Conservation (phyloP, 805 yeast genomes). For the Hanseniaspora valbyensis region DNA sequence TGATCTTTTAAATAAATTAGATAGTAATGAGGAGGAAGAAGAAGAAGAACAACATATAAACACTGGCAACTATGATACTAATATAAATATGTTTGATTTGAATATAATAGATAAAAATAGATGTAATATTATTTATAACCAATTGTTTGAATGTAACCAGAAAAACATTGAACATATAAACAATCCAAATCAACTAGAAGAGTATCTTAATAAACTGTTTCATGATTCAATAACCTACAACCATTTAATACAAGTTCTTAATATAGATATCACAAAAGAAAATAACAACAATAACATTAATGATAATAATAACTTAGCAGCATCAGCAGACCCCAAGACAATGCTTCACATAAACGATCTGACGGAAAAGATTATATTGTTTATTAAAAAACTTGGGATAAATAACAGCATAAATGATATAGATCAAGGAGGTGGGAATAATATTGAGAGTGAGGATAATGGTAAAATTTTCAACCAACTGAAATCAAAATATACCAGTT, state of each 20-base stretch:
- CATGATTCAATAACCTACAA: not conserved
- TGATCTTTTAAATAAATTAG: not conserved
- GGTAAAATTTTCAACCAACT: not conserved
- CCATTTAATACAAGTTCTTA: slow-evolving; percentile 1
- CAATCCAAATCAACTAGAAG: not conserved
- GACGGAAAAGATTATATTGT: not conserved
- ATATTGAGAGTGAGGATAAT: not conserved
- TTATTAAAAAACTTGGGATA: slow-evolving; percentile 1
- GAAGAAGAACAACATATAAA: too few species aligned
- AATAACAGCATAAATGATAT: too few species aligned
- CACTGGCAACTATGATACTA: not conserved
- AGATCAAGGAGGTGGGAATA: too few species aligned
- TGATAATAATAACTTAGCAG: too few species aligned
- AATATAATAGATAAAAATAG: not conserved
- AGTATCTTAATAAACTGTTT: not conserved
- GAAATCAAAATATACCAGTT: not conserved
- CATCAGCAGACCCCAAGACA: not conserved
- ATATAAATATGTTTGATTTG: not conserved
- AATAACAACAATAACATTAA: not conserved
- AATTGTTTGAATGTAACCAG: not conserved
- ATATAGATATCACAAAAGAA: not conserved
- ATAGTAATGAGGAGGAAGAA: not conserved
- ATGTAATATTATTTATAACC: slow-evolving; percentile 8
- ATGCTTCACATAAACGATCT: not conserved
- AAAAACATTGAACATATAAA: too few species aligned